These are phyloP conservation scores for Salvia hispanica DNA, from an alignment of 257 asterid genomes.

Conservation along the genomic window DNA sequence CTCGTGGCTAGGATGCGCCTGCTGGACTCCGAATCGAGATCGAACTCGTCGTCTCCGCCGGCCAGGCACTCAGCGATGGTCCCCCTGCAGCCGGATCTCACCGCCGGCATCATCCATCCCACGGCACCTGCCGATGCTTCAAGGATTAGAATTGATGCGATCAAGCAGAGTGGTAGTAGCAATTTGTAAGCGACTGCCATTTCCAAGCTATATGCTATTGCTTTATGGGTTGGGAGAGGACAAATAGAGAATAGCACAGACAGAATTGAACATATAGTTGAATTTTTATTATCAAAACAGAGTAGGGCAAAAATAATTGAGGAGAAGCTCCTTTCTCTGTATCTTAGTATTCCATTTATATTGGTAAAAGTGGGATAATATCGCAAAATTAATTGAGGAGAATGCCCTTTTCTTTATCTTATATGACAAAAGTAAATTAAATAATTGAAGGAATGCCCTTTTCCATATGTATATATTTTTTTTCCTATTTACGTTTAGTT, in stretches of 20 bases:
- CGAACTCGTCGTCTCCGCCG: conserved; percentile 62
- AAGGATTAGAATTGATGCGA: conserved; percentile 30
- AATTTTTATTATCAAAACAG: conserved; percentile 3
- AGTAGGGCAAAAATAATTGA: conserved; percentile 27
- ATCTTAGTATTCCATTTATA: no score
- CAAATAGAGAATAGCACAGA: not conserved
- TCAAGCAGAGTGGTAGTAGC: conserved; percentile 28
- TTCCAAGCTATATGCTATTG: conserved; percentile 2
- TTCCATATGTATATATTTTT: no score
- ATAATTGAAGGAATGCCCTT: no score
- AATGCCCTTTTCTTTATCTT: no score
- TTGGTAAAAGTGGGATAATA: no score
- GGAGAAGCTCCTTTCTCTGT: not conserved
- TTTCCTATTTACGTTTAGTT: no score
- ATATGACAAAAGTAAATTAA: no score
- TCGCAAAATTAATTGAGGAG: no score
- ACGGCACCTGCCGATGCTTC: conserved; percentile 48
- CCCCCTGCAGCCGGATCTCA: conserved; percentile 65
- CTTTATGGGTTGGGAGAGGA: conserved; percentile 12
- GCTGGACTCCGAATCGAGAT: conserved; percentile 72
- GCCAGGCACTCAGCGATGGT: conserved; percentile 59
- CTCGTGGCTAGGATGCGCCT: conserved; percentile 71
- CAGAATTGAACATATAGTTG: not conserved
- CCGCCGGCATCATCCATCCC: conserved; percentile 61
- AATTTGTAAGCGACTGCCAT: conserved; percentile 38